These are phyloP conservation scores for Penicillium expansum DNA, from an alignment of 2,329 filamentous ascomycete genomes.

Conservation along the genomic window DNA sequence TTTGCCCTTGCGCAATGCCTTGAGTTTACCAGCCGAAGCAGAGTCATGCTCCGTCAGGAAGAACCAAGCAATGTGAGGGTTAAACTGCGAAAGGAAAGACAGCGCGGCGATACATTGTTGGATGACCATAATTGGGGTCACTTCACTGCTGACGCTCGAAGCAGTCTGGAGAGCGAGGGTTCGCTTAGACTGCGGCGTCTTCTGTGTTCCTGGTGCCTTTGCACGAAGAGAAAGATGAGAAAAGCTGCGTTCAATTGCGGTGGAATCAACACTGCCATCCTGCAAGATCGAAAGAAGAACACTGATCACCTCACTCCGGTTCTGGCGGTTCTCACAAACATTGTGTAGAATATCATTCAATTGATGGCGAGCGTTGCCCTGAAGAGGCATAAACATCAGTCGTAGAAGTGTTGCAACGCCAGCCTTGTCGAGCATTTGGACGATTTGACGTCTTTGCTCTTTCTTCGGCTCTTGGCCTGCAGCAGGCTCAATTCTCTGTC, in stretches of 20 bases:
- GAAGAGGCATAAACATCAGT: constrained; percentile 96
- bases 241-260: constrained; percentile 93
- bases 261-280: constrained; percentile 89
- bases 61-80: constrained; percentile 81
- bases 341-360: constrained; percentile 86
- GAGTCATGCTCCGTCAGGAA: constrained; percentile 95
- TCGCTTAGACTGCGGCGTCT: constrained; percentile 77
- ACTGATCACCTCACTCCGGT: constrained; percentile 88
- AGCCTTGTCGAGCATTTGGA: constrained; percentile 95
- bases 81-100: constrained; percentile 78
- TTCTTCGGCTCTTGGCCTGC: constrained; percentile 57
- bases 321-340: constrained; percentile 95
- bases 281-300: constrained; percentile 90
- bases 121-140: constrained; percentile 90
- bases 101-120: constrained; percentile 90
- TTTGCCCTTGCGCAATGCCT: constrained; percentile 79
- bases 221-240: constrained; percentile 87
- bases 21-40: constrained; percentile 71
- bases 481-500: constrained; percentile 34
- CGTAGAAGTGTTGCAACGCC: constrained; percentile 93
- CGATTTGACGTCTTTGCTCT: constrained; percentile 72
- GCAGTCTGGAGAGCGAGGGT: constrained; percentile 61
- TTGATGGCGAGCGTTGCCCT: constrained; percentile 77
- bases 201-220: constrained; percentile 72
- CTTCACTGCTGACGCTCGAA: constrained; percentile 68